These are phyloP conservation scores for Stagonosporopsis rhizophila DNA, from an alignment of 2,329 filamentous ascomycete species.

Conservation along the genomic window DNA sequence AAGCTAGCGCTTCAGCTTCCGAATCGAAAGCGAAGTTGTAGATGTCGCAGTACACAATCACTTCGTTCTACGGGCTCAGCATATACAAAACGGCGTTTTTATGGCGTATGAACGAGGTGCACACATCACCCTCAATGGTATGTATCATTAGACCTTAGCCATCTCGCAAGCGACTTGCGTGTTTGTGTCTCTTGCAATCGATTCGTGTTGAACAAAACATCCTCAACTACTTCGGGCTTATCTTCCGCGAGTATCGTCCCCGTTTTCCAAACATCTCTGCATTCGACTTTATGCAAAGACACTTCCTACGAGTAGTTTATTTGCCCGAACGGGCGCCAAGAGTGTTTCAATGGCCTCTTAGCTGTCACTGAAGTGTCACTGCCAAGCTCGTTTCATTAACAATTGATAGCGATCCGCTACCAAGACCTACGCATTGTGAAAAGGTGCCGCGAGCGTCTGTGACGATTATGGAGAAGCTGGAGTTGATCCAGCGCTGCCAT, in stretches of 20 bases:
- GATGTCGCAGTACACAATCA: background rate
- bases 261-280: background rate
- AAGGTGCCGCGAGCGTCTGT: background rate
- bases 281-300: background rate
- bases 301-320: background rate
- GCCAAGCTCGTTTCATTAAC: constrained; percentile 8
- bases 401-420: background rate
- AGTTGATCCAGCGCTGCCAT: background rate
- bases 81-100: constrained; percentile 14
- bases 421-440: background rate
- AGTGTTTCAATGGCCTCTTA: constrained; percentile 12
- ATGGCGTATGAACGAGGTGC: constrained; percentile 11
- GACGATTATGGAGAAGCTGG: background rate
- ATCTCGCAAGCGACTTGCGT: background rate
- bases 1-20: constrained; percentile 73
- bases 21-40: constrained; percentile 59
- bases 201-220: background rate
- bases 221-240: background rate
- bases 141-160: constrained; percentile 7
- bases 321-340: background rate
- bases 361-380: background rate
- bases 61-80: background rate
- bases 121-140: background rate
- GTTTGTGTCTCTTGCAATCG: background rate
- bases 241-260: background rate